Evolutionary conservation across 306 rosid species (phyloP).

Genomic region (Malus sieversii): DNA sequence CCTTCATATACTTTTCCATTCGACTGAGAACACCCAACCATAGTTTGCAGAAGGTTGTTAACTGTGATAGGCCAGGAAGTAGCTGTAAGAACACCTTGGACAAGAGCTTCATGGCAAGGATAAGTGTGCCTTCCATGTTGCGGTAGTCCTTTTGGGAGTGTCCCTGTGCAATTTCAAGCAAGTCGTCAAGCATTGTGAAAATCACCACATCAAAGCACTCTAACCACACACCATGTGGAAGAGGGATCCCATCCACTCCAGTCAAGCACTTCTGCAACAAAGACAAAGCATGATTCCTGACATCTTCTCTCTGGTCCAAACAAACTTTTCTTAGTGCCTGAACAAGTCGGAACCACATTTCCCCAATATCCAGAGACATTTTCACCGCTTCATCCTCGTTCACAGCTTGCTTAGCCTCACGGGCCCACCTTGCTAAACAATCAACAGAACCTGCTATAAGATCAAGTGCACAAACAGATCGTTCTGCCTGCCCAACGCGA

Average conservation of each 20-base stretch:
- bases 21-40: constrained; percentile 92
- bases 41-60: constrained; percentile 83
- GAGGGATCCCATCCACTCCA: constrained; percentile 61
- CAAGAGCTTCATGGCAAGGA: constrained; percentile 79
- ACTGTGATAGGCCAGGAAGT: constrained; percentile 64
- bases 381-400: constrained; percentile 63
- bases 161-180: constrained; percentile 90
- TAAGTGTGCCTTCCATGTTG: constrained; percentile 95
- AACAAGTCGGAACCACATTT: constrained; percentile 91
- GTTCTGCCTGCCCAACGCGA: constrained; percentile 85
- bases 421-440: constrained; percentile 71
- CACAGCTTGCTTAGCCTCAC: constrained; percentile 57
- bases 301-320: constrained; percentile 97
- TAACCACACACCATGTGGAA: constrained; percentile 53
- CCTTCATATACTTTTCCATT: constrained; percentile 88
- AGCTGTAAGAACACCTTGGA: constrained; percentile 76
- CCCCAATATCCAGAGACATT: constrained; percentile 78
- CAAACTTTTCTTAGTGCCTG: constrained; percentile 90
- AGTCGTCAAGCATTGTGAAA: constrained; percentile 94
- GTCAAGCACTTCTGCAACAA: constrained; percentile 79
- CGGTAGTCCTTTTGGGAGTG: constrained; percentile 83
- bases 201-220: constrained; percentile 86
- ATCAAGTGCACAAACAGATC: constrained; percentile 81
- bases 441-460: constrained; percentile 78
- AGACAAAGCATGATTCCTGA: constrained; percentile 79